phyloP scores from a whole-genome alignment of 1,284 basidiomycete species.

The Leucocoprinus gongylophorus region DNA sequence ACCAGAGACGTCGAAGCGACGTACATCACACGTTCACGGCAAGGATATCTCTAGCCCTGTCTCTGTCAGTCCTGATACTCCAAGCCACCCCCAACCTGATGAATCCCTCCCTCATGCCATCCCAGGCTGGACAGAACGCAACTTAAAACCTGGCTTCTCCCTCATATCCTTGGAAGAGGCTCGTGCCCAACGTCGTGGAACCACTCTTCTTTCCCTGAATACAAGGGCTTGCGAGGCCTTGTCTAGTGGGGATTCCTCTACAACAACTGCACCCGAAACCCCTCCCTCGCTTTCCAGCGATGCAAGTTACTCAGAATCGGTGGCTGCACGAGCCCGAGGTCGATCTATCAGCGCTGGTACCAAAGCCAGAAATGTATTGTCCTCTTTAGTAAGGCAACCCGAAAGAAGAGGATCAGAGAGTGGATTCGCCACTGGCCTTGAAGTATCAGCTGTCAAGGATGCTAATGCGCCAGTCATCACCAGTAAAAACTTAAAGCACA shows the following conservation, averaged over 20 bases:
- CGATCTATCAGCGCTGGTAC: conserved; percentile 57
- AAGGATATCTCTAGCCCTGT: conserved; percentile 51
- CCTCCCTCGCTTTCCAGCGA: conserved; percentile 19
- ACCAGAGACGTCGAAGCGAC: conserved; percentile 36
- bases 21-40: conserved; percentile 33
- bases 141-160: conserved; percentile 44
- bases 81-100: conserved; percentile 11
- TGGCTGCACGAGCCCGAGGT: conserved; percentile 28
- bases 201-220: not conserved
- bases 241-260: conserved; percentile 24
- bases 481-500: conserved; percentile 52
- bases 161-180: conserved; percentile 74
- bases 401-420: conserved; percentile 39
- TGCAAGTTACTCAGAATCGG: conserved; percentile 14
- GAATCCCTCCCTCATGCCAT: conserved; percentile 23
- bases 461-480: not conserved
- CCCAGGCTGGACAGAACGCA: conserved; percentile 43
- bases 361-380: conserved; percentile 41
- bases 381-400: conserved; percentile 32
- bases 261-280: conserved; percentile 20
- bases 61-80: conserved; percentile 20
- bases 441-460: conserved; percentile 1
- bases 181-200: conserved; percentile 55
- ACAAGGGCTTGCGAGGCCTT: conserved; percentile 30
- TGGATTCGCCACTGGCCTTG: conserved; percentile 13